phyloP scores from a whole-genome alignment of 352 stramenopile genomes.

The Pythium pectinolyticum region DNA sequence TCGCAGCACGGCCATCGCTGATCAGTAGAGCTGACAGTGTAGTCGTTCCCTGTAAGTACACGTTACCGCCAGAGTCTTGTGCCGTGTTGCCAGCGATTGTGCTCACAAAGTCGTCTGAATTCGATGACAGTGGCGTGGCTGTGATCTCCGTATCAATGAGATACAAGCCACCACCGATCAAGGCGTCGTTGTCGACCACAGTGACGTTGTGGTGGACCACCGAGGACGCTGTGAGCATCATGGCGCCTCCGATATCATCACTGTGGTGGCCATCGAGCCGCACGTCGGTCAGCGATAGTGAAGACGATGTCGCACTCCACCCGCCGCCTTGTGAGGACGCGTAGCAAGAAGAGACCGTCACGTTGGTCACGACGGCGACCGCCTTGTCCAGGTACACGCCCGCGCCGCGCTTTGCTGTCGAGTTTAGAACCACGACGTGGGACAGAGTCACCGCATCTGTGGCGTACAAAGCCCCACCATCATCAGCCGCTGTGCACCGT shows the following conservation, averaged over 20 bases:
- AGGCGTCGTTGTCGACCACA: constrained; percentile 28
- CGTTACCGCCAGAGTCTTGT: constrained; percentile 12
- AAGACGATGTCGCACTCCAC: constrained; percentile 20
- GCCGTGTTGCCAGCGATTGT: constrained; percentile 6
- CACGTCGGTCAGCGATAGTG: constrained; percentile 7
- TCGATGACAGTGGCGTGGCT: not conserved
- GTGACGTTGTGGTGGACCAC: constrained; percentile 32
- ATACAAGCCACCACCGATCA: constrained; percentile 41
- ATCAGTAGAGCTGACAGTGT: constrained; percentile 4
- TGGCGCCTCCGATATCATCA: constrained; percentile 31
- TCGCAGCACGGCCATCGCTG: not conserved
- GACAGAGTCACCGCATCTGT: constrained; percentile 4
- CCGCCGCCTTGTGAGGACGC: constrained; percentile 32
- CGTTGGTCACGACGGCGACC: not conserved
- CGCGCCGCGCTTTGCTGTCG: constrained; percentile 30
- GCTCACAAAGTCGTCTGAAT: constrained; percentile 16
- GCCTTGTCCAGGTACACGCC: constrained; percentile 25
- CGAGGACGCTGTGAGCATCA: constrained; percentile 29
- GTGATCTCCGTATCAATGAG: constrained; percentile 12
- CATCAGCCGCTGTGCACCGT: not conserved
- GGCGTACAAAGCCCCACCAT: constrained; percentile 26
- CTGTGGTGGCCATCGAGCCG: not conserved
- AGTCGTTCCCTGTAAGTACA: constrained; percentile 1
- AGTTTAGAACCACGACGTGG: not conserved
- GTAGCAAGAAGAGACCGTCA: constrained; percentile 9